Evolutionary conservation across 2,329 filamentous ascomycete species (phyloP), one percentile per base, ranked within the genome.

Genomic region (Aureobasidium sp.): DNA sequence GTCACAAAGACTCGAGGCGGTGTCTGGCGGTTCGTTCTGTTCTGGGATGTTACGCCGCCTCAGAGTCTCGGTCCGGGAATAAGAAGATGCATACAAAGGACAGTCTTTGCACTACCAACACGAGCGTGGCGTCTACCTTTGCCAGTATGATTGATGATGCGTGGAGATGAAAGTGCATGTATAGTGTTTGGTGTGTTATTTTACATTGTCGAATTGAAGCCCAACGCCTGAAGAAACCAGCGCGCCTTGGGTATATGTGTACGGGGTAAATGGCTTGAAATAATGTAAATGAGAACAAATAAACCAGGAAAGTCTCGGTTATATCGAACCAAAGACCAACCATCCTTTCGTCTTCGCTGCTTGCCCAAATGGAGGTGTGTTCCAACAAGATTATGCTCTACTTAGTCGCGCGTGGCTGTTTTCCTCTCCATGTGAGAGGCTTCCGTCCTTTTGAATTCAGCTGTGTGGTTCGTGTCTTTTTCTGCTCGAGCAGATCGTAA

Each of bases 171-270:
- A 51, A 36, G 29, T 36, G 29, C 36, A 51, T 25, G 31, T 20
- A 5, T 12, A 27, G 34, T 17, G 11, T 52, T 39, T 39, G 6
- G 14, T 37, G 7, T 52, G 20, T 52, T 52, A 20, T 37, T 25
- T 52, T 37, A 22, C 14, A 39, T 52, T 37, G 20, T 52, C 34
- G 37, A 55, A 41, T n/a, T 55, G 37, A 31, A 55, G 6, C 51
- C 51, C 51, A 55, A 53, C 34, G 51, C 51, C 49, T 39, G 48
- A 52, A n/a, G n/a, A 36, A 52, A 34, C 31, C 48, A 52, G 49
- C 49, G 51, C 51, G 51, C 37, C 36, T 41, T 55, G 51, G 51
- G 51, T 55, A 55, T 53, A 53, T 55, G 51, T 55, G 51, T 55
- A 55, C 51, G 51, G 51, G 37, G 37, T 42, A 37, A 42, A 42